Conservation (phyloP, 2,329 filamentous ascomycete species). For the Aspergillus sclerotialis region DNA sequence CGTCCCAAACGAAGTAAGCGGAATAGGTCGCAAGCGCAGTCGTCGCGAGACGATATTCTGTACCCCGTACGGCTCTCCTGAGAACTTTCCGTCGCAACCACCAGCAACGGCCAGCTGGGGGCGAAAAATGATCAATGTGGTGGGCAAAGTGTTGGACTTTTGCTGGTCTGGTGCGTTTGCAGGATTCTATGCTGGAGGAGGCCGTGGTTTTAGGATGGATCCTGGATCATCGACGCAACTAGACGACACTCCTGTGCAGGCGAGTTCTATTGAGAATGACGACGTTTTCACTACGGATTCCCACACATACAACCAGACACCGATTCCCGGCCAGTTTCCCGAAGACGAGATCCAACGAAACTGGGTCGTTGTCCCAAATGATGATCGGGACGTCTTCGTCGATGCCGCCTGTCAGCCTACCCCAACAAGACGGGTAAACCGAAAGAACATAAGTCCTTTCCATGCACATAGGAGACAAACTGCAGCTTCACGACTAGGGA, state of each 20-base stretch:
- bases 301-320: constrained; percentile 26
- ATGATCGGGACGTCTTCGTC: constrained; percentile 11
- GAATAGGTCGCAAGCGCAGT: constrained; percentile 25
- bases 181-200: constrained; percentile 82
- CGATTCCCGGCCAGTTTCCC: constrained; percentile 50
- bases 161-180: constrained; percentile 65
- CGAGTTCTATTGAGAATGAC: constrained; percentile 19
- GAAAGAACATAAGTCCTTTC: constrained; percentile 14
- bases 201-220: constrained; percentile 59
- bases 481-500: constrained; percentile 17
- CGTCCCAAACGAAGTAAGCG: constrained; percentile 10
- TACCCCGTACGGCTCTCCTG: constrained; percentile 14
- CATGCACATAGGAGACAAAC: constrained; percentile 19
- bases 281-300: constrained; percentile 12
- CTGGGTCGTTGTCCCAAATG: constrained; percentile 60
- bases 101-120: constrained; percentile 28
- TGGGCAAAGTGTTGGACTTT: constrained; percentile 73
- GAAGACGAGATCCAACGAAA: constrained; percentile 52
- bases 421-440: constrained; percentile 16
- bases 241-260: constrained; percentile 19
- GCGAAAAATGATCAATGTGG: constrained; percentile 35
- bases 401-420: constrained; percentile 9
- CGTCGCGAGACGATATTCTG: constrained; percentile 23
- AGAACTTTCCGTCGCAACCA: constrained; percentile 8
- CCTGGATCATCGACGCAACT: constrained; percentile 14